Evolutionary conservation across 2,329 filamentous ascomycete genomes (phyloP).

Genomic region (Penicillium frequentans): DNA sequence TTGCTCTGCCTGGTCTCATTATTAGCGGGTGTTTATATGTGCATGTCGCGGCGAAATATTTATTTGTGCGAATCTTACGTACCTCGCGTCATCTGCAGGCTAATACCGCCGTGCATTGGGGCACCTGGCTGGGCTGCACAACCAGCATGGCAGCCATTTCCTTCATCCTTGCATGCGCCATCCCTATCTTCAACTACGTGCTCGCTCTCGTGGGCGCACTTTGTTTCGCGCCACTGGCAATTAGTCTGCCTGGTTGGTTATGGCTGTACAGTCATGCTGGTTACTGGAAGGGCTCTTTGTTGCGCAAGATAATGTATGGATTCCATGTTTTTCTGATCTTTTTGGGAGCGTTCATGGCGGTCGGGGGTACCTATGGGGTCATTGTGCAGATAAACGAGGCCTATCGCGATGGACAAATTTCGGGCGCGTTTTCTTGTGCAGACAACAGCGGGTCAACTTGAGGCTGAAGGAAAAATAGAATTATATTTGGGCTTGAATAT

Average conservation of each 20-base stretch:
- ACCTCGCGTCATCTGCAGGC: slow-evolving; percentile 52
- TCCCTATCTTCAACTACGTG: slow-evolving; percentile 57
- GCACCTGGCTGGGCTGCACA: slow-evolving; percentile 52
- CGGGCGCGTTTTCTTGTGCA: slow-evolving; percentile 19
- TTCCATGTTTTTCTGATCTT: slow-evolving; percentile 46
- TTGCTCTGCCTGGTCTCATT: slow-evolving; percentile 57
- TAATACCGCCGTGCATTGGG: slow-evolving; percentile 55
- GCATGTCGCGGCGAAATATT: slow-evolving; percentile 53
- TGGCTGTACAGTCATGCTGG: slow-evolving; percentile 53
- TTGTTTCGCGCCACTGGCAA: slow-evolving; percentile 53
- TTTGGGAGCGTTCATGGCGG: slow-evolving; percentile 49
- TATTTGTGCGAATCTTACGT: slow-evolving; percentile 57
- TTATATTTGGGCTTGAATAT: background rate
- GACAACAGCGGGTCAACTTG: slow-evolving; percentile 17
- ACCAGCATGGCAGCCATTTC: slow-evolving; percentile 44
- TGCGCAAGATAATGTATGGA: slow-evolving; percentile 39
- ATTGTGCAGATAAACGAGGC: slow-evolving; percentile 20
- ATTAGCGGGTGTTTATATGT: slow-evolving; percentile 51
- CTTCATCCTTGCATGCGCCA: slow-evolving; percentile 54
- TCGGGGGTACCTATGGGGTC: slow-evolving; percentile 44
- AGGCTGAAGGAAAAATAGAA: background rate
- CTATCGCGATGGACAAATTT: slow-evolving; percentile 17
- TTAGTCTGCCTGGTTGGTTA: slow-evolving; percentile 50
- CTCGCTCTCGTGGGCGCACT: slow-evolving; percentile 51
- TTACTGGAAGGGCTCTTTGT: slow-evolving; percentile 38